phyloP scores from a whole-genome alignment of 805 yeast genomes.

The Blastobotrys peoriensis region DNA sequence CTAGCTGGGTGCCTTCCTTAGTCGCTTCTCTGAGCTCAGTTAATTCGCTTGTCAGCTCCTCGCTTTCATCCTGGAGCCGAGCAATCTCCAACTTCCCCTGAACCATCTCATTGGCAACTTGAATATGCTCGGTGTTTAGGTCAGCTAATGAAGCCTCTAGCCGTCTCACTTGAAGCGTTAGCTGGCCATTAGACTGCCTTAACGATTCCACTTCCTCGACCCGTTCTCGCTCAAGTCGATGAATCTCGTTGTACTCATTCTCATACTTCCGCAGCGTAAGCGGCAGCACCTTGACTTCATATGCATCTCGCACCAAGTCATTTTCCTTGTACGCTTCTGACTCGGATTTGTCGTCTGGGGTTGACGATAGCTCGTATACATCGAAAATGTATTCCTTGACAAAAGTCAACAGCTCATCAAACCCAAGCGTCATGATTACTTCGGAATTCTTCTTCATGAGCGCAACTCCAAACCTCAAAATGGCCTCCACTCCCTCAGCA shows the following conservation, averaged over 20 bases:
- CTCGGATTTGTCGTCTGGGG: slow-evolving; percentile 13
- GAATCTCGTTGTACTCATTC: slow-evolving; percentile 70
- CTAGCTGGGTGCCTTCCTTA: slow-evolving; percentile 8
- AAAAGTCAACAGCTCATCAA: slow-evolving; percentile 71
- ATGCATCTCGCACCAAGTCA: slow-evolving; percentile 71
- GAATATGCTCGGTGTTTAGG: slow-evolving; percentile 77
- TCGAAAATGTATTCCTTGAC: slow-evolving; percentile 76
- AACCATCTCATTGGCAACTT: slow-evolving; percentile 82
- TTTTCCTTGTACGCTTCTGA: slow-evolving; percentile 51
- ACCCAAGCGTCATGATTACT: slow-evolving; percentile 52
- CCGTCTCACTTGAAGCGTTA: slow-evolving; percentile 65
- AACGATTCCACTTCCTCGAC: slow-evolving; percentile 55
- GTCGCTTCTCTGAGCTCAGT: slow-evolving; percentile 25
- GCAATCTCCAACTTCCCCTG: slow-evolving; percentile 71
- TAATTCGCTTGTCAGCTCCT: slow-evolving; percentile 38
- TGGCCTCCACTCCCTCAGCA: slow-evolving; percentile 85
- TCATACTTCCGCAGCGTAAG: slow-evolving; percentile 62
- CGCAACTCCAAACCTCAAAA: slow-evolving; percentile 77
- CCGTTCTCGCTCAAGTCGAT: slow-evolving; percentile 57
- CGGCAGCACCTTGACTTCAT: slow-evolving; percentile 67
- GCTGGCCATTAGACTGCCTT: slow-evolving; percentile 59
- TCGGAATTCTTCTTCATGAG: slow-evolving; percentile 65
- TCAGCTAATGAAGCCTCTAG: slow-evolving; percentile 64
- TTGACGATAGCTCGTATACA: slow-evolving; percentile 45
- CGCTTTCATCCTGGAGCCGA: slow-evolving; percentile 67